Conservation (phyloP, 352 stramenopile species). For the Blastocystis sp. region DNA sequence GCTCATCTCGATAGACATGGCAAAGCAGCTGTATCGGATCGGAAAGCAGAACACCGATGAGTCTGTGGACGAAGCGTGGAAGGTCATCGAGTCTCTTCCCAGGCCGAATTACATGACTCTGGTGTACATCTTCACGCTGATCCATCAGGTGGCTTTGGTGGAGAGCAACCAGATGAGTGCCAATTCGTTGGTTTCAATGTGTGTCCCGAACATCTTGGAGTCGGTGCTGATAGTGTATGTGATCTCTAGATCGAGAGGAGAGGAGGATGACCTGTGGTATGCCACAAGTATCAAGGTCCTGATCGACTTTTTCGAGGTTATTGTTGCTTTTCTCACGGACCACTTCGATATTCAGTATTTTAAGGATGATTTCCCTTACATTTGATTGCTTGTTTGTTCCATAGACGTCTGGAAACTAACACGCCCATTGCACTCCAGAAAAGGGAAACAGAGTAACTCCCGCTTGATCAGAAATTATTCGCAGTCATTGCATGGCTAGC, state of each 20-base stretch:
- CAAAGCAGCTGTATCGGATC: background rate
- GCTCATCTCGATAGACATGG: background rate
- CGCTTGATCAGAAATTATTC: background rate
- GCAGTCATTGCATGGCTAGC: background rate
- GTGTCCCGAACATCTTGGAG: background rate
- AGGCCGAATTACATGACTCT: background rate
- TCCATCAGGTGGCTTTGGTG: conserved; percentile 4
- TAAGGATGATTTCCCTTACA: conserved; percentile 4
- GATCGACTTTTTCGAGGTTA: background rate
- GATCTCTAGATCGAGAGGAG: background rate
- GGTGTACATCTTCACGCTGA: conserved; percentile 17
- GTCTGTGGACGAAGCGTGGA: background rate
- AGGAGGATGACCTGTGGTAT: background rate
- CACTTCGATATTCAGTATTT: conserved; percentile 42
- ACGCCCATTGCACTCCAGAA: background rate
- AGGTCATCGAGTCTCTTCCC: background rate
- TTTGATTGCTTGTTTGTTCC: conserved; percentile 17
- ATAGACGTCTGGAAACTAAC: background rate
- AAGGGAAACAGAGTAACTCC: background rate
- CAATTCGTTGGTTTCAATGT: background rate
- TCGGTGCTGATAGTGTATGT: background rate
- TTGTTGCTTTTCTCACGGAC: background rate
- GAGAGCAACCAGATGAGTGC: conserved; percentile 1
- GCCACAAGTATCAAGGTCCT: background rate
- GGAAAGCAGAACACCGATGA: background rate